Evolutionary conservation across 1,284 basidiomycete species (phyloP).

Genomic region (Fomitopsis palustris): DNA sequence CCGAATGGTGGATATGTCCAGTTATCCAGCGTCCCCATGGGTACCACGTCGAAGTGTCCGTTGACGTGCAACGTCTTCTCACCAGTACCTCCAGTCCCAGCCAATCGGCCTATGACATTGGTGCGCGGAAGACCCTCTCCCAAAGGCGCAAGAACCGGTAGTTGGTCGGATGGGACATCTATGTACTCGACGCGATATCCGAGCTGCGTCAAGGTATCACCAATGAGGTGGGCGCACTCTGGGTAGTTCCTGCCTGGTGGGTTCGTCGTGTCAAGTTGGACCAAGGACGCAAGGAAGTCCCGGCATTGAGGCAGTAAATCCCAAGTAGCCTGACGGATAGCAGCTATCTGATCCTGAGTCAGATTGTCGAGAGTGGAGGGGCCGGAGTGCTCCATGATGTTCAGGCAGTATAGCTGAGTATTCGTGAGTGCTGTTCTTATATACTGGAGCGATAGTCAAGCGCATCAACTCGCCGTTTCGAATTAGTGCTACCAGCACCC

Average conservation of each 20-base stretch:
- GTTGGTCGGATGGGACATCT: constrained; percentile 6
- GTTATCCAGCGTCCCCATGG: not conserved
- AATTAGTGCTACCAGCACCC: too few species aligned
- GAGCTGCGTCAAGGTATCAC: not conserved
- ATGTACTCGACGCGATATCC: constrained; percentile 8
- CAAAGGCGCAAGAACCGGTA: constrained; percentile 3
- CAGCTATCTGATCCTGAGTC: constrained; percentile 2
- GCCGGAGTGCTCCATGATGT: not conserved
- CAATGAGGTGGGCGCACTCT: constrained; percentile 7
- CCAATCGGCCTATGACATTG: constrained; percentile 7
- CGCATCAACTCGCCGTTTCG: too few species aligned
- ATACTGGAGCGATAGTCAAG: too few species aligned
- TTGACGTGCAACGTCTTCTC: constrained; percentile 9
- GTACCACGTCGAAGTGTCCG: constrained; percentile 10
- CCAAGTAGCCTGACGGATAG: constrained; percentile 5
- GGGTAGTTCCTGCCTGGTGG: constrained; percentile 8
- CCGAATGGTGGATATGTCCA: constrained; percentile 9
- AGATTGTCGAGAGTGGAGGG: not conserved
- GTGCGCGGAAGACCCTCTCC: constrained; percentile 7
- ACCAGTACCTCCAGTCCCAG: not conserved
- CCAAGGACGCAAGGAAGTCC: constrained; percentile 3
- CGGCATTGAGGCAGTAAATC: constrained; percentile 5
- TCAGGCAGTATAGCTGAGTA: not conserved
- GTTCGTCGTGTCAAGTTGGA: constrained; percentile 9
- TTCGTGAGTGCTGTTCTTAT: too few species aligned